Conservation (phyloP, 2,329 filamentous ascomycete species). For the Akanthomyces uredinophilus region DNA sequence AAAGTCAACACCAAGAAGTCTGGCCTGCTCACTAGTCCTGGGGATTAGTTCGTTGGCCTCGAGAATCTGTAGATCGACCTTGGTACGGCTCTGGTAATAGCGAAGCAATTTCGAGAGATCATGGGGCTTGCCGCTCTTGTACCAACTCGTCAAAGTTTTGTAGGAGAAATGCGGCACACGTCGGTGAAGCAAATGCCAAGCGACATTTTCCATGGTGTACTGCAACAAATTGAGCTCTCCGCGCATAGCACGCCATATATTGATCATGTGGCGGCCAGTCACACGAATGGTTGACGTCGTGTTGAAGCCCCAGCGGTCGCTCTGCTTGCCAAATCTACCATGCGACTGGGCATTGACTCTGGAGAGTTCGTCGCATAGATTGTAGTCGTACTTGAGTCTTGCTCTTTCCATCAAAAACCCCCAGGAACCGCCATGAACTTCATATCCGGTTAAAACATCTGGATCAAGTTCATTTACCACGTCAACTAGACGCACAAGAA, state of each 20-base stretch:
- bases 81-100: slow-evolving; percentile 71
- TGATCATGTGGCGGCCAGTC: slow-evolving; percentile 94
- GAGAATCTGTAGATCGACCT: slow-evolving; percentile 83
- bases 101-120: slow-evolving; percentile 70
- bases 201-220: slow-evolving; percentile 95
- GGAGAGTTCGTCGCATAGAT: slow-evolving; percentile 87
- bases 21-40: slow-evolving; percentile 88
- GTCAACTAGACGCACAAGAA: slow-evolving; percentile 80
- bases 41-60: slow-evolving; percentile 85
- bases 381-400: slow-evolving; percentile 77
- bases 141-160: slow-evolving; percentile 77
- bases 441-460: slow-evolving; percentile 89
- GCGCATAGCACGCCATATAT: slow-evolving; percentile 94
- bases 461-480: slow-evolving; percentile 81
- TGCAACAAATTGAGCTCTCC: slow-evolving; percentile 87
- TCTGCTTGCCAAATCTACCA: slow-evolving; percentile 78
- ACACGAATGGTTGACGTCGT: slow-evolving; percentile 87
- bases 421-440: slow-evolving; percentile 92
- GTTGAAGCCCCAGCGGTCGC: slow-evolving; percentile 88
- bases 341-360: slow-evolving; percentile 80
- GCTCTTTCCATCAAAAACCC: slow-evolving; percentile 92
- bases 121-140: slow-evolving; percentile 59
- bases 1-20: slow-evolving; percentile 90
- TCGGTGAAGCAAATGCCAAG: slow-evolving; percentile 81
- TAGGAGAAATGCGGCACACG: slow-evolving; percentile 85